Percentiles rank a stretch among this genome's conserved stretches.
These are phyloP conservation scores for Spirogloea muscicola DNA, from an alignment of 139 green algal genomes.

Conservation along the genomic window DNA sequence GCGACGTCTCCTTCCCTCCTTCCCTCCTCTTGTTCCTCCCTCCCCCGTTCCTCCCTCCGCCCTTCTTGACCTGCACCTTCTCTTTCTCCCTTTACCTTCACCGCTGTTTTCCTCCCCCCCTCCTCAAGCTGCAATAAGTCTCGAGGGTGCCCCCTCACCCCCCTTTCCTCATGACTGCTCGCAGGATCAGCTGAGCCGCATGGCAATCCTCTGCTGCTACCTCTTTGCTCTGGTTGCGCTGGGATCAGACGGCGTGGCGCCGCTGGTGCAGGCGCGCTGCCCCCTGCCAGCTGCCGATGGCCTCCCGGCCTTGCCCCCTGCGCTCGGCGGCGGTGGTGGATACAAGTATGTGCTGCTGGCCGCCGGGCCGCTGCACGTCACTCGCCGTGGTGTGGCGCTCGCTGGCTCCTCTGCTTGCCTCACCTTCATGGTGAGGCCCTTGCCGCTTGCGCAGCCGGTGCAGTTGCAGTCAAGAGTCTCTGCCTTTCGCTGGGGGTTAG, in stretches of 20 bases:
- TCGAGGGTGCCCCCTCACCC: too few relatives aligned
- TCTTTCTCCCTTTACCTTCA: too few relatives aligned
- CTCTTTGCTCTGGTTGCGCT: conserved; percentile 62
- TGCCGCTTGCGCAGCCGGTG: background rate
- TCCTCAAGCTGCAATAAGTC: too few relatives aligned
- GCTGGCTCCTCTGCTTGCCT: conserved; percentile 60
- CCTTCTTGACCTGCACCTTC: too few relatives aligned
- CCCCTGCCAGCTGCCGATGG: conserved; percentile 40
- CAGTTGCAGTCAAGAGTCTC: background rate
- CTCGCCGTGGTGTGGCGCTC: conserved; percentile 66
- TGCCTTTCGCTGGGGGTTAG: too few relatives aligned
- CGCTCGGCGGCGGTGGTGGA: background rate
- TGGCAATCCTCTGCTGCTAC: conserved; percentile 57
- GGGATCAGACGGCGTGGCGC: conserved; percentile 63
- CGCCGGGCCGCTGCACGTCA: conserved; percentile 64
- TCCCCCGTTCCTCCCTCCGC: conserved; percentile 47
- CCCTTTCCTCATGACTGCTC: too few relatives aligned
- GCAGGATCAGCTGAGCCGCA: conserved; percentile 61
- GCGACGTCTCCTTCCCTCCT: background rate
- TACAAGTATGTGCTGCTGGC: conserved; percentile 40
- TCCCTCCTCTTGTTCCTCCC: background rate
- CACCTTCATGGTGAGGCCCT: conserved; percentile 58
- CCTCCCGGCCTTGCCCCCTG: conserved; percentile 2
- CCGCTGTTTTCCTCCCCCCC: too few relatives aligned
- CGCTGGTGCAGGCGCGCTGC: conserved; percentile 52